Evolutionary conservation across 2,329 filamentous ascomycete species (phyloP), one percentile per base, ranked within the genome.

Genomic region (Nemania abortiva): DNA sequence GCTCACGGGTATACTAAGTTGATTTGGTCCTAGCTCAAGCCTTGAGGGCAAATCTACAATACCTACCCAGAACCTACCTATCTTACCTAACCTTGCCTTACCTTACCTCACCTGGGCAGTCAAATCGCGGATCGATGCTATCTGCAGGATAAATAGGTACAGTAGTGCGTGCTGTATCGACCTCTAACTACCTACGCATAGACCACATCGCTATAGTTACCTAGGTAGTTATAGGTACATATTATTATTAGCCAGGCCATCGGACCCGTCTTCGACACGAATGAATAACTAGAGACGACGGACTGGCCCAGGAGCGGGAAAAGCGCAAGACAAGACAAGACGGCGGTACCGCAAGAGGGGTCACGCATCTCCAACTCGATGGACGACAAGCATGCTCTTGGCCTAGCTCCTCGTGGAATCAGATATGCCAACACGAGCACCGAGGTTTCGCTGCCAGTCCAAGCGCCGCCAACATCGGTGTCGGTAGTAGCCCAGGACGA

Each of bases 381-480:
- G 68, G 68, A 70, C 61, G 54, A 63, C 27, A 31, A 50, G 29
- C 65, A 61, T 22, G 6, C 50, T 37, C 37, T 62, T 34, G 65
- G 65, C 65, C 2, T 62, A 49, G 57, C 53, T 65, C 55, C 59
- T 67, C 64, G 63, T 52, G 59, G 50, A 54, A 54, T 34, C 20
- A 58, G 42, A 52, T 34, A 62, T 37, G 50, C 34, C 50, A 39
- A 42, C 50, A 29, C 49, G n/a, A 15, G 42, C 42, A 39, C 27
- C 50, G 58, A 57, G 42, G 39, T n/a, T 24, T n/a, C 57, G 42
- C 29, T 37, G 5, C 49, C 42, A 22, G 10, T n/a, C 24, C 47
- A 39, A 42, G 22, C 27, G 9, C 2, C 37, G 18, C 5, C 39
- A 22, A 20, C 20, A 55, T 11, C n/a, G 7, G 39, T 1, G 10